These are phyloP conservation scores for Letharia columbiana DNA, from an alignment of 495 filamentous ascomycete species.

Conservation along the genomic window DNA sequence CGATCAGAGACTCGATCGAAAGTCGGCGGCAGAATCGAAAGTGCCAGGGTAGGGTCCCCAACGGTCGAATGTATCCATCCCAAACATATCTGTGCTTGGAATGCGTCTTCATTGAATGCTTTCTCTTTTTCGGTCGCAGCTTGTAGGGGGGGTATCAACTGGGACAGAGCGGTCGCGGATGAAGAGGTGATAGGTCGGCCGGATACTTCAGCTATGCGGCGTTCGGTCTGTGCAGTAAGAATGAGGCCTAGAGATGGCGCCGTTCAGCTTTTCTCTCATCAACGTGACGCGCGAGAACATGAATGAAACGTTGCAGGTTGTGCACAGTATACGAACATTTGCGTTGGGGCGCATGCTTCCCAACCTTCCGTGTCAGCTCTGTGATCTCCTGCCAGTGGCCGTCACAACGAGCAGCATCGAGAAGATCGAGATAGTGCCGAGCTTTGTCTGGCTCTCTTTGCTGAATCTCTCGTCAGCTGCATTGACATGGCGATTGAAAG, in stretches of 20 bases:
- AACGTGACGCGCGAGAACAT: background rate
- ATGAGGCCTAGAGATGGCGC: conserved; percentile 51
- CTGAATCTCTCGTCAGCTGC: conserved; percentile 28
- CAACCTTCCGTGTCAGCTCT: conserved; percentile 82
- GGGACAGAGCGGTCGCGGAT: conserved; percentile 45
- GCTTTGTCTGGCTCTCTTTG: conserved; percentile 57
- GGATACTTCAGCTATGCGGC: conserved; percentile 49
- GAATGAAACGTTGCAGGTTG: background rate
- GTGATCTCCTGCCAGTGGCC: conserved; percentile 84
- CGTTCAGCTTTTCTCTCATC: background rate
- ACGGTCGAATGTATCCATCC: conserved; percentile 76
- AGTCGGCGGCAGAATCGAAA: conserved; percentile 53
- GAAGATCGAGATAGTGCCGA: conserved; percentile 63
- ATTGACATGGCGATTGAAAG: conserved; percentile 1
- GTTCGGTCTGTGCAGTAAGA: conserved; percentile 65
- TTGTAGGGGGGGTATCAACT: conserved; percentile 51
- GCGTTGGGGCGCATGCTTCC: conserved; percentile 82
- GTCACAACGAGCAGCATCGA: conserved; percentile 80
- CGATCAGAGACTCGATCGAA: conserved; percentile 45
- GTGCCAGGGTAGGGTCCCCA: conserved; percentile 54
- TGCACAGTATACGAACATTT: conserved; percentile 54
- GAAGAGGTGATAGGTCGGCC: conserved; percentile 37
- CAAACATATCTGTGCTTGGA: conserved; percentile 71
- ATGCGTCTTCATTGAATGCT: conserved; percentile 54
- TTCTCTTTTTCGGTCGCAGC: conserved; percentile 57